Evolutionary conservation across 2,329 filamentous ascomycete species (phyloP).

Genomic region (Fusarium sp.): DNA sequence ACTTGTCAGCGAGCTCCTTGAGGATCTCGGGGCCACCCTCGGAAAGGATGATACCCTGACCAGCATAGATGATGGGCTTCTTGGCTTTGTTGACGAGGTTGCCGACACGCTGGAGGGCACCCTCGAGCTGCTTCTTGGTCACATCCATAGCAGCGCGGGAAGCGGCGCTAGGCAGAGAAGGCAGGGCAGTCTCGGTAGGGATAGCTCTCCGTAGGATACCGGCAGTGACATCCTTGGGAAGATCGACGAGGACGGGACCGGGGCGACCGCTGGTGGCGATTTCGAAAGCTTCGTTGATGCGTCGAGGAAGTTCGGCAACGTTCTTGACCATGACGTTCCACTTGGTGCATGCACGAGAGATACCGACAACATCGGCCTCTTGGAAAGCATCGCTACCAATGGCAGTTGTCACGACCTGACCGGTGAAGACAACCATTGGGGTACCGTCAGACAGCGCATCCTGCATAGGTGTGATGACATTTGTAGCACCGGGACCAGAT

Average conservation of each 20-base stretch:
- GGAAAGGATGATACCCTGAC: conserved; percentile 84
- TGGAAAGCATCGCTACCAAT: neutral
- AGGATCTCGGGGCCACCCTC: conserved; percentile 82
- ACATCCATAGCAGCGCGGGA: conserved; percentile 79
- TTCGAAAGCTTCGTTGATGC: conserved; percentile 98
- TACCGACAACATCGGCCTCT: conserved; percentile 95
- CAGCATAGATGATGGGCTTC: conserved; percentile 95
- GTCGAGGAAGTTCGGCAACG: conserved; percentile 87
- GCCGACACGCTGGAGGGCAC: conserved; percentile 80
- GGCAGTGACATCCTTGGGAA: conserved; percentile 96
- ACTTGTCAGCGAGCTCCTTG: conserved; percentile 88
- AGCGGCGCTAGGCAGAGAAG: conserved; percentile 85
- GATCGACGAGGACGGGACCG: conserved; percentile 92
- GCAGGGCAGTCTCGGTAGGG: conserved; percentile 77
- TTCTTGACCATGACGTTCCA: conserved; percentile 97
- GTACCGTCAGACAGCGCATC: neutral
- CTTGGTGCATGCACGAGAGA: conserved; percentile 82
- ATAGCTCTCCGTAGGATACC: conserved; percentile 85
- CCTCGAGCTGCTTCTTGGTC: conserved; percentile 75
- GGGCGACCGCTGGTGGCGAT: conserved; percentile 95
- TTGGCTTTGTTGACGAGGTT: conserved; percentile 86
- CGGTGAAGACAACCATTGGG: neutral
- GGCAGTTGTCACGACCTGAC: neutral
- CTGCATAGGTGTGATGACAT: conserved; percentile 81
- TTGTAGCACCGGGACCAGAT: conserved; percentile 85